phyloP scores from a whole-genome alignment of 2,329 filamentous ascomycete species.

The Sclerotinia glacialis region DNA sequence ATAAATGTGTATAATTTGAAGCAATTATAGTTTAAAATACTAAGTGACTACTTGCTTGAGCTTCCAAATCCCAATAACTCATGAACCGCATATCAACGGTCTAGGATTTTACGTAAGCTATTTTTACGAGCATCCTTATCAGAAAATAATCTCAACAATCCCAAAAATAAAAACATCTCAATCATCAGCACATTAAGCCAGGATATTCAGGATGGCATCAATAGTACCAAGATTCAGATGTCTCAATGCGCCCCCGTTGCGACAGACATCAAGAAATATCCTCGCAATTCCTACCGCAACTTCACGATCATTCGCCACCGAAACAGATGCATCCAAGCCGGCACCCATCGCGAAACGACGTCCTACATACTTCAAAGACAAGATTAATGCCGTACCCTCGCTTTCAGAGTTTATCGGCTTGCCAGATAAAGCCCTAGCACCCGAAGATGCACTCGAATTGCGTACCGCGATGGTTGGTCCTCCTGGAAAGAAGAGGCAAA shows the following conservation, averaged over 20 bases:
- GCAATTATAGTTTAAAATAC: not conserved
- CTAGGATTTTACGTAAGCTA: slow-evolving; percentile 2
- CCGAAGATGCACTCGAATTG: slow-evolving; percentile 57
- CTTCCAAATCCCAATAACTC: not conserved
- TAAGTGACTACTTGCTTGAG: not conserved
- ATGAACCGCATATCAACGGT: not conserved
- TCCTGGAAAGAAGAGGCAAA: slow-evolving; percentile 59
- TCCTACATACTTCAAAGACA: slow-evolving; percentile 41
- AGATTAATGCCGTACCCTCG: slow-evolving; percentile 47
- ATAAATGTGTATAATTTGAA: not conserved
- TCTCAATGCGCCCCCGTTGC: slow-evolving; percentile 35
- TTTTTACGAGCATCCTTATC: slow-evolving; percentile 15
- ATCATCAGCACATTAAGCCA: not conserved
- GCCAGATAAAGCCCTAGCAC: slow-evolving; percentile 45
- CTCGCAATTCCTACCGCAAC: slow-evolving; percentile 26
- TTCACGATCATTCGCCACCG: slow-evolving; percentile 36
- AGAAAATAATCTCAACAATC: slow-evolving; percentile 22
- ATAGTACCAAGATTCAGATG: slow-evolving; percentile 34
- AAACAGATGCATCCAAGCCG: slow-evolving; percentile 33
- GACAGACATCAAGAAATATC: slow-evolving; percentile 29
- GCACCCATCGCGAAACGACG: slow-evolving; percentile 34
- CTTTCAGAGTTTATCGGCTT: slow-evolving; percentile 57
- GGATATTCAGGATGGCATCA: slow-evolving; percentile 30
- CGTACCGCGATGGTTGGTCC: slow-evolving; percentile 63
- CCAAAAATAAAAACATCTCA: not conserved